phyloP scores from a whole-genome alignment of 2,329 filamentous ascomycete genomes.

The Penicillium decumbens region DNA sequence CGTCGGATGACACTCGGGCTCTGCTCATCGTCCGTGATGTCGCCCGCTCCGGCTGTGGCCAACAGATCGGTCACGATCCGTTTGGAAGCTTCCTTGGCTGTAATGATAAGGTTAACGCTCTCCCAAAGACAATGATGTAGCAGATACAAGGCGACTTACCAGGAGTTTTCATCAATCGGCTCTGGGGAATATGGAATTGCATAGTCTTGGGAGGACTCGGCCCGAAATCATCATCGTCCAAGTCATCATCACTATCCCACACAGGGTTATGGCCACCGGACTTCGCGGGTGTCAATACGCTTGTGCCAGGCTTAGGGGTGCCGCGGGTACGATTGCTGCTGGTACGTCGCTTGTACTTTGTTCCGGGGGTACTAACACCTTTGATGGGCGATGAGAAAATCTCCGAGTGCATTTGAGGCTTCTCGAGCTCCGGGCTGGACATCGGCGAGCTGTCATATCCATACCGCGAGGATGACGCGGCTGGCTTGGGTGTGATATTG shows the following conservation, averaged over 20 bases:
- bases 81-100: conserved; percentile 49
- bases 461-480: conserved; percentile 25
- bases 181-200: conserved; percentile 51
- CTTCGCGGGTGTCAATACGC: conserved; percentile 69
- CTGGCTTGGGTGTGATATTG: conserved; percentile 30
- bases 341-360: conserved; percentile 43
- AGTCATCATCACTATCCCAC: conserved; percentile 72
- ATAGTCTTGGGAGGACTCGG: conserved; percentile 81
- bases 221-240: conserved; percentile 57
- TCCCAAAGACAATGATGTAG: not conserved
- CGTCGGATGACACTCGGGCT: conserved; percentile 46
- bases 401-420: conserved; percentile 77
- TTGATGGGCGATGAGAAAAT: conserved; percentile 74
- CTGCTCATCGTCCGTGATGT: conserved; percentile 38
- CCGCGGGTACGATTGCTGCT: conserved; percentile 32
- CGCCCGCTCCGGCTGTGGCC: conserved; percentile 43
- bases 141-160: conserved; percentile 29
- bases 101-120: not conserved
- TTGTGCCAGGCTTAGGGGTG: conserved; percentile 71
- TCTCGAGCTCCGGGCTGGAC: conserved; percentile 72
- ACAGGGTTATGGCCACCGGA: conserved; percentile 38
- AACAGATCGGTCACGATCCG: conserved; percentile 48
- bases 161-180: conserved; percentile 47
- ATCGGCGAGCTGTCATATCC: conserved; percentile 50
- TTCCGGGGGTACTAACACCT: conserved; percentile 32